phyloP scores from a whole-genome alignment of 1,284 basidiomycete genomes.

The Sanghuangporus sanghuang region DNA sequence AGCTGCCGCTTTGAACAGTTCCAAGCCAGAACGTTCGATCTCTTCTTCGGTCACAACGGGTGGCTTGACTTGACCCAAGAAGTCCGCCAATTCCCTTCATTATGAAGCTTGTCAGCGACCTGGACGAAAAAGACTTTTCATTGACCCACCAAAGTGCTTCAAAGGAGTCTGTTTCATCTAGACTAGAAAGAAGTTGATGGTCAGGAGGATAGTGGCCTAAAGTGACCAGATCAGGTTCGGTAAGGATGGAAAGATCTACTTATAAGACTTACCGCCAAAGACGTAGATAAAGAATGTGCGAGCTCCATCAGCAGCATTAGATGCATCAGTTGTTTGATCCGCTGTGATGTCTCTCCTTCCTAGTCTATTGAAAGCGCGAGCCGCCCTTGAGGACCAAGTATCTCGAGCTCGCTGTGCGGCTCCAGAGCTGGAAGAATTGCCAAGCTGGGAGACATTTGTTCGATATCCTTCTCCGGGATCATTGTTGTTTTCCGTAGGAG shows the following conservation, averaged over 20 bases:
- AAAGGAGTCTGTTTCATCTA: slow-evolving; percentile 70
- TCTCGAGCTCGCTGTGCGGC: neutral
- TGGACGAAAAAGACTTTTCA: slow-evolving; percentile 19
- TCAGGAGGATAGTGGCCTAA: slow-evolving; percentile 82
- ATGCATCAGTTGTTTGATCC: slow-evolving; percentile 24
- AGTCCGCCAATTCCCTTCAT: slow-evolving; percentile 66
- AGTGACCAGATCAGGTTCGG: slow-evolving; percentile 2
- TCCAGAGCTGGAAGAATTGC: neutral
- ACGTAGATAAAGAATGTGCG: slow-evolving; percentile 79
- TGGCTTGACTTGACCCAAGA: slow-evolving; percentile 73
- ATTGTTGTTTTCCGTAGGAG: neutral
- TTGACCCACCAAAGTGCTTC: slow-evolving; percentile 61
- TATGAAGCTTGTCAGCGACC: slow-evolving; percentile 7
- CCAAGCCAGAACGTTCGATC: slow-evolving; percentile 74
- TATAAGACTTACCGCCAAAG: slow-evolving; percentile 53
- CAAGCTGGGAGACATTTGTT: neutral
- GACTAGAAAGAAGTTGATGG: slow-evolving; percentile 78
- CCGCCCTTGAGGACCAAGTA: slow-evolving; percentile 12
- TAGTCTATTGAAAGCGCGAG: slow-evolving; percentile 16
- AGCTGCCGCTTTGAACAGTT: slow-evolving; percentile 56
- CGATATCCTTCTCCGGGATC: neutral
- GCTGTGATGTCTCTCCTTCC: slow-evolving; percentile 7
- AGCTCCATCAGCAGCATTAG: slow-evolving; percentile 41
- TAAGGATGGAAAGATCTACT: slow-evolving; percentile 14
- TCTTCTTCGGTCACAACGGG: slow-evolving; percentile 77